Evolutionary conservation across 805 yeast genomes (phyloP).

Genomic region (Saccharomyces jurei): DNA sequence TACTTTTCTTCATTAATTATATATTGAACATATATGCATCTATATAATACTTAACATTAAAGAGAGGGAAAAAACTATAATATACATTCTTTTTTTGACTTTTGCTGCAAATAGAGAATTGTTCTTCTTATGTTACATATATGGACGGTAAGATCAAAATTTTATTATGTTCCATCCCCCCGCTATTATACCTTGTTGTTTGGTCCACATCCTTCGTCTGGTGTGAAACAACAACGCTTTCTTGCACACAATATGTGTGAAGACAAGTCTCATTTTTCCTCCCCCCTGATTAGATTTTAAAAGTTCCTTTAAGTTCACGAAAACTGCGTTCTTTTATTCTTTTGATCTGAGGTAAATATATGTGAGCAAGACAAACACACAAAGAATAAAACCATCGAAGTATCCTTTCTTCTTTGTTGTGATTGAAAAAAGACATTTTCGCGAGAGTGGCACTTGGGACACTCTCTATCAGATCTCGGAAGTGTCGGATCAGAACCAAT

Average conservation of each 20-base stretch:
- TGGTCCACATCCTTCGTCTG: neutral
- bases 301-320: slow-evolving; percentile 2
- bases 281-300: neutral
- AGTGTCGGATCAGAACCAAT: slow-evolving; percentile 96
- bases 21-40: neutral
- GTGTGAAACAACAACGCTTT: neutral
- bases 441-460: slow-evolving; percentile 79
- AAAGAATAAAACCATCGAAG: slow-evolving; percentile 89
- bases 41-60: neutral
- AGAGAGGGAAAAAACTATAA: neutral
- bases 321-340: slow-evolving; percentile 31
- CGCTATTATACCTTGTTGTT: neutral
- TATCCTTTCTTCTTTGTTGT: slow-evolving; percentile 90
- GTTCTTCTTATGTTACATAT: neutral
- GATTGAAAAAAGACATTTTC: slow-evolving; percentile 96
- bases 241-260: neutral
- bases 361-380: slow-evolving; percentile 85
- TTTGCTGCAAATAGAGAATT: neutral
- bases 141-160: neutral
- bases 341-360: slow-evolving; percentile 39
- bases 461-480: slow-evolving; percentile 89
- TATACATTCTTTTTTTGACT: neutral
- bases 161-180: neutral
- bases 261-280: neutral
- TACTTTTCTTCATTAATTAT: neutral